Evolutionary conservation across 805 yeast species (phyloP).

Genomic region (Myxozyma monticola): DNA sequence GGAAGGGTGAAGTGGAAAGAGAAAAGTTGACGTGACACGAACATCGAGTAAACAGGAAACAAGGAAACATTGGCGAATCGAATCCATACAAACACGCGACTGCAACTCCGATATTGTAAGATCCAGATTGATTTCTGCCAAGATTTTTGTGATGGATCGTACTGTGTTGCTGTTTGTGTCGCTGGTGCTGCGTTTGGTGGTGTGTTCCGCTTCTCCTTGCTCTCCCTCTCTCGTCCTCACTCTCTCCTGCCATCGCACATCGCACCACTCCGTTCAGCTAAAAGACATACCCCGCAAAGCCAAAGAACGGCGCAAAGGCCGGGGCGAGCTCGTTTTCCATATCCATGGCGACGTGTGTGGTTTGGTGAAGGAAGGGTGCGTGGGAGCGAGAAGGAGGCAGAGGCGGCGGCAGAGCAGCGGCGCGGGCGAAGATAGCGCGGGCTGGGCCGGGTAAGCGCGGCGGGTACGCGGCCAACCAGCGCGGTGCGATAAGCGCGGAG

Average conservation of each 20-base stretch:
- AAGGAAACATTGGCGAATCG: neutral
- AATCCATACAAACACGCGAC: too few relatives aligned
- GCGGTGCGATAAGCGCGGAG: conserved; percentile 14
- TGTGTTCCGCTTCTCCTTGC: too few relatives aligned
- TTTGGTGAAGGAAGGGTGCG: conserved; percentile 1
- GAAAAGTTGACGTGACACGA: neutral
- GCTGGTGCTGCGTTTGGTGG: too few relatives aligned
- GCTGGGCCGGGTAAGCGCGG: neutral
- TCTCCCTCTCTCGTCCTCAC: too few relatives aligned
- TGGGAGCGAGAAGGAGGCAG: neutral
- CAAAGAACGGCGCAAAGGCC: conserved; percentile 93
- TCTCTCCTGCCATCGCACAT: too few relatives aligned
- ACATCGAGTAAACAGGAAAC: neutral
- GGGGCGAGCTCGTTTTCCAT: conserved; percentile 69
- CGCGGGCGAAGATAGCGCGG: neutral
- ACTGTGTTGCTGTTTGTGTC: too few relatives aligned
- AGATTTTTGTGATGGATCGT: too few relatives aligned
- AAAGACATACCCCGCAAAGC: conserved; percentile 84
- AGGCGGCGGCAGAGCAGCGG: conserved; percentile 1
- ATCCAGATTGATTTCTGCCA: too few relatives aligned
- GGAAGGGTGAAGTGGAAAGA: neutral
- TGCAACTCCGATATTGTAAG: too few relatives aligned
- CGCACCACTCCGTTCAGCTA: too few relatives aligned
- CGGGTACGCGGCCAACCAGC: conserved; percentile 24
- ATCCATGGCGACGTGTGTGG: conserved; percentile 9